Evolutionary conservation across 106 monocot species (phyloP).

Genomic region (Dactylorhiza incarnata): DNA sequence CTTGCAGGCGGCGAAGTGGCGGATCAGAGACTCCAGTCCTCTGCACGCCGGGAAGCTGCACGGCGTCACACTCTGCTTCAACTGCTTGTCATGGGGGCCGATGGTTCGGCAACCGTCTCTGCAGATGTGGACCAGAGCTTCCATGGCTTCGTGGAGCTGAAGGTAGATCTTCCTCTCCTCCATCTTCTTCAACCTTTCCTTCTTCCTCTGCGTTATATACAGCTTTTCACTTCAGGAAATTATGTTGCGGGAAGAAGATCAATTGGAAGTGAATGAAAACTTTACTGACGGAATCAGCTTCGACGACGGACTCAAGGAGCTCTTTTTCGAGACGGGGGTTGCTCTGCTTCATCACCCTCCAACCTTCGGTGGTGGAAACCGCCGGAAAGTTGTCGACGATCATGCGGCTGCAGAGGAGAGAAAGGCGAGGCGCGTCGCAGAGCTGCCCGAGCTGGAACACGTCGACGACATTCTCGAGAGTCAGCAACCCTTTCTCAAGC

Average conservation of each 20-base stretch:
- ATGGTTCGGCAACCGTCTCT: slow-evolving; percentile 43
- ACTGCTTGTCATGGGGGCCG: slow-evolving; percentile 42
- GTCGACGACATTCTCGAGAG: slow-evolving; percentile 42
- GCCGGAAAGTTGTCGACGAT: slow-evolving; percentile 23
- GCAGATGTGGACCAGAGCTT: slow-evolving; percentile 47
- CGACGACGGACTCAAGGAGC: slow-evolving; percentile 27
- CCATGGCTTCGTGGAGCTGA: slow-evolving; percentile 52
- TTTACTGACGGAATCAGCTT: slow-evolving; percentile 30
- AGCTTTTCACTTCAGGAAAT: too few relatives aligned
- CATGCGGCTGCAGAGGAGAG: slow-evolving; percentile 17
- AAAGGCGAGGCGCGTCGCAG: slow-evolving; percentile 28
- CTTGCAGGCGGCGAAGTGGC: slow-evolving; percentile 54
- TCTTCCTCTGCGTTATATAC: slow-evolving; percentile 20
- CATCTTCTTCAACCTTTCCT: slow-evolving; percentile 22
- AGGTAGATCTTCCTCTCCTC: slow-evolving; percentile 41
- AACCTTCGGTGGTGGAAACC: slow-evolving; percentile 24
- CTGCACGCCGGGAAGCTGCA: slow-evolving; percentile 44
- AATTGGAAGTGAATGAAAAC: too few relatives aligned
- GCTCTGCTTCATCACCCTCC: slow-evolving; percentile 35
- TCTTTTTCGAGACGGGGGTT: slow-evolving; percentile 44
- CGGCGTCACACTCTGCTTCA: slow-evolving; percentile 8
- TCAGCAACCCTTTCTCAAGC: slow-evolving; percentile 27
- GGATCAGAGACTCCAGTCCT: slow-evolving; percentile 39
- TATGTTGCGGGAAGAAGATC: too few relatives aligned
- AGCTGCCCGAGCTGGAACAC: slow-evolving; percentile 24